These are phyloP conservation scores for Ascochyta viciae-villosae DNA, from an alignment of 2,329 filamentous ascomycete species.

Conservation along the genomic window DNA sequence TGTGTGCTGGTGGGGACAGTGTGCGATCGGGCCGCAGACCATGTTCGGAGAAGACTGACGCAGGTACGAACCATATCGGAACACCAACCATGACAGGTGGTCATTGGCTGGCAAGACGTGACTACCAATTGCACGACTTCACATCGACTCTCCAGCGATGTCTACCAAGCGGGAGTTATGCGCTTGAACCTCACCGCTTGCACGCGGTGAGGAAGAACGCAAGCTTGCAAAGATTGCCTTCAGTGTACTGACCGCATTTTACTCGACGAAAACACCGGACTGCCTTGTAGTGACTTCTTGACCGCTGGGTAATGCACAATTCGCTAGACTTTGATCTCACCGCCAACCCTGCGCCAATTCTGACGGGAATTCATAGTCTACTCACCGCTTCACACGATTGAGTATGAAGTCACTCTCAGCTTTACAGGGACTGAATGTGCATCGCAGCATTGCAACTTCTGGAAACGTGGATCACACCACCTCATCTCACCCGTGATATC, in stretches of 20 bases:
- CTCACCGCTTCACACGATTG: conserved; percentile 2
- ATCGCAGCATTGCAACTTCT: not conserved
- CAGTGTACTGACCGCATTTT: not conserved
- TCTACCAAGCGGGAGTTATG: not conserved
- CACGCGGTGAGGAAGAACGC: not conserved
- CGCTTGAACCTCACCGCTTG: not conserved
- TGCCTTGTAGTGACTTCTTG: not conserved
- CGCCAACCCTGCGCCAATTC: not conserved
- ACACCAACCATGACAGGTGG: not conserved
- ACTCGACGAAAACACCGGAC: not conserved
- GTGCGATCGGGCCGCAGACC: conserved; percentile 10
- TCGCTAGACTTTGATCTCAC: conserved; percentile 2
- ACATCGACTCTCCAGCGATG: not conserved
- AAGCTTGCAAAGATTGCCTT: not conserved
- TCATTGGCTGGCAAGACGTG: not conserved
- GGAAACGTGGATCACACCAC: not conserved
- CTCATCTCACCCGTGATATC: not conserved
- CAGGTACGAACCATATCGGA: conserved; percentile 15
- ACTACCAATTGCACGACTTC: not conserved
- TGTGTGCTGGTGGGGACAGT: conserved; percentile 6
- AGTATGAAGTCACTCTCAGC: not conserved
- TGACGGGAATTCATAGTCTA: too few species aligned
- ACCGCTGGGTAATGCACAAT: not conserved
- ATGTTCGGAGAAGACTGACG: conserved; percentile 8
- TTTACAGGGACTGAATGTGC: not conserved